phyloP scores from a whole-genome alignment of 768 basidiomycete species.

The Lyophyllum atratum region DNA sequence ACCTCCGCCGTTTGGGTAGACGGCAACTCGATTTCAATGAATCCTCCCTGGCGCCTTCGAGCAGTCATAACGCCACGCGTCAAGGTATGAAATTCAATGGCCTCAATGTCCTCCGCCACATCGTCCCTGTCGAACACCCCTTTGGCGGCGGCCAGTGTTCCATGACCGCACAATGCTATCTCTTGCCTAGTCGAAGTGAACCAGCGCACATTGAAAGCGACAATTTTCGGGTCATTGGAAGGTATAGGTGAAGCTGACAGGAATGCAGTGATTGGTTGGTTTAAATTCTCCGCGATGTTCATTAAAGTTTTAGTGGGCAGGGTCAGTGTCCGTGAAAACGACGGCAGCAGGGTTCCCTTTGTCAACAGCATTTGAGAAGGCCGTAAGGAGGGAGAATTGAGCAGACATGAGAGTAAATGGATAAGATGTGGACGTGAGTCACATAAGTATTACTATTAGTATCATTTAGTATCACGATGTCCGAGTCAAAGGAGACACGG shows the following conservation, averaged over 20 bases:
- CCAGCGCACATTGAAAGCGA: conserved; percentile 39
- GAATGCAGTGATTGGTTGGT: conserved; percentile 36
- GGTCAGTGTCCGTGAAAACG: conserved; percentile 34
- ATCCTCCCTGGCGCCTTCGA: conserved; percentile 28
- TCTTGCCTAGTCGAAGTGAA: conserved; percentile 32
- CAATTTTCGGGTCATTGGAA: conserved; percentile 15
- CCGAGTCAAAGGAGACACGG: background rate
- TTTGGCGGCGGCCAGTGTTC: conserved; percentile 43
- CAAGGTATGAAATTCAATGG: conserved; percentile 34
- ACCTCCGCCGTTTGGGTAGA: conserved; percentile 25
- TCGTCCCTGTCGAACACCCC: conserved; percentile 36
- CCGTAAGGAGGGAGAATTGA: conserved; percentile 41
- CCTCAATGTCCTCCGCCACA: conserved; percentile 26
- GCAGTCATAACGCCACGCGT: conserved; percentile 28
- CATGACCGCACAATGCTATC: conserved; percentile 44
- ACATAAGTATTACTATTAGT: background rate
- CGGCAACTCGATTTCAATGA: conserved; percentile 41
- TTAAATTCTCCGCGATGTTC: conserved; percentile 41
- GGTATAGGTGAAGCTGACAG: conserved; percentile 11
- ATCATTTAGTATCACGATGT: background rate
- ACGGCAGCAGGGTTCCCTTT: conserved; percentile 48
- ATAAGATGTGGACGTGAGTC: background rate
- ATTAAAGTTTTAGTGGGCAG: conserved; percentile 27
- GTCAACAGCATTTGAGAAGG: conserved; percentile 42
- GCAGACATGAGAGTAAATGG: conserved; percentile 20